Base-by-base conservation (phyloP, 2,329 filamentous ascomycete species). In the Hymenoscyphus infarciens region DNA sequence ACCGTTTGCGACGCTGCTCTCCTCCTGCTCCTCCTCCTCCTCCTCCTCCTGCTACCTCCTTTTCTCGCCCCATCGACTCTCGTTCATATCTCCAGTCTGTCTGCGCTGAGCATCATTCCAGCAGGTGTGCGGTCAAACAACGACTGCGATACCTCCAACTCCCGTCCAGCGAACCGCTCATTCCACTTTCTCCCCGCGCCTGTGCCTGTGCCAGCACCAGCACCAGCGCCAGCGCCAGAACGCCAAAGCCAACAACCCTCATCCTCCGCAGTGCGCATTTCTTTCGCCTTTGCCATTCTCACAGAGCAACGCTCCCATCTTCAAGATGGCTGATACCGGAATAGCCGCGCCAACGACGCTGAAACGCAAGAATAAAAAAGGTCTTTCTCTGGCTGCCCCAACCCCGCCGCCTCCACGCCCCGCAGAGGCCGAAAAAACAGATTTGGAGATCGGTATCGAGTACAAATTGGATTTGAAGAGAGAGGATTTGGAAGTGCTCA, bases 341-440 rank as follows among this genome's bases (percentile, higher is more conserved):
- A 85, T 87, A 72, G 87, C 87, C 70, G 83, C 84, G 67, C 84
- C 84, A 78, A 85, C 85, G 78, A 96, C 95, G 66, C 90, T 99
- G 88, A 98, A 97, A 87, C 89, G 94, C 83, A 97, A 98, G 86
- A 99, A 99, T 76, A 90, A 96, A 77, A 98, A 98, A 81, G 94
- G 93, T 42, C 88, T 99, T 58, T 93, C 92, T 69, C 82, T 99
- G 74, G 93, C 87, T 72, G 87, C 91, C 57, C 87, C 89, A 27
- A 83, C 89, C 56, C 88, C 91, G 52, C 91, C 92, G 66, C 81
- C 85, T 57, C 80, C 86, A 61, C 85, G 87, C 60, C 87, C 91
- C 33, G 88, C 91, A 55, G 89, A 92, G 71, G 88, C 86, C 64
- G 90, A 89, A 73, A 75, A 85, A 80, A 88, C 1, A 59, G 85